Conservation (phyloP, 2,329 filamentous ascomycete species). For the Orbilia javanica region DNA sequence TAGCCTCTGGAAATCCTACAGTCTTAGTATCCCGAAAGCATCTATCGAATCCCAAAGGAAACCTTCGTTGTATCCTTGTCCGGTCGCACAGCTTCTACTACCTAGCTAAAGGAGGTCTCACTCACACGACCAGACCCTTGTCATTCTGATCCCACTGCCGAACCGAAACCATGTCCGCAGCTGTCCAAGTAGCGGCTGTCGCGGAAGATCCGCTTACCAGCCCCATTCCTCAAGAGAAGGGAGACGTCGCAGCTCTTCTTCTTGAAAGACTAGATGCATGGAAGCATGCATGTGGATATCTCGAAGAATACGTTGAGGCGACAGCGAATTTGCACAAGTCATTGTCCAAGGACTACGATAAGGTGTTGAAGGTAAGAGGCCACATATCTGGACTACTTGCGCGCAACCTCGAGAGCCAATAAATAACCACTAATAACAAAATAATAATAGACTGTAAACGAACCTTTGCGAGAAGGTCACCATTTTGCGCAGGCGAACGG, state of each 20-base stretch:
- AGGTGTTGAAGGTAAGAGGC: slow-evolving; percentile 80
- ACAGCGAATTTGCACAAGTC: slow-evolving; percentile 87
- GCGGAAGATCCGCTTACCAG: slow-evolving; percentile 45
- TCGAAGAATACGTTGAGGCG: slow-evolving; percentile 88
- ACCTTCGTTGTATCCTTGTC: slow-evolving; percentile 3
- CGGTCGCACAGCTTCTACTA: slow-evolving; percentile 24
- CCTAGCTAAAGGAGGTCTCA: not conserved
- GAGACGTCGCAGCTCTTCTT: slow-evolving; percentile 76
- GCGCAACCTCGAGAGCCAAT: not conserved
- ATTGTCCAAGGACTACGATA: slow-evolving; percentile 95
- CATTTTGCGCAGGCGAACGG: slow-evolving; percentile 90
- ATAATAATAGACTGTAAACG: slow-evolving; percentile 78
- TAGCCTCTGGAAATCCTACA: not conserved
- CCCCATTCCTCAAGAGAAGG: slow-evolving; percentile 60
- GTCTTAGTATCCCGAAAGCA: slow-evolving; percentile 6
- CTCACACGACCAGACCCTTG: slow-evolving; percentile 37
- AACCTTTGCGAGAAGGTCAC: slow-evolving; percentile 86
- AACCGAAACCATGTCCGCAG: slow-evolving; percentile 44
- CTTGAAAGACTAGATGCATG: slow-evolving; percentile 90
- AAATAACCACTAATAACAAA: slow-evolving; percentile 5
- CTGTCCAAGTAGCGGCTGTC: slow-evolving; percentile 27
- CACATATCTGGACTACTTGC: not conserved
- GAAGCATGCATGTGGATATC: slow-evolving; percentile 92
- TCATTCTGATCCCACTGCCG: not conserved
- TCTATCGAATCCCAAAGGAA: not conserved